Evolutionary conservation across 805 yeast species (phyloP).

Genomic region (Candida golubevii): DNA sequence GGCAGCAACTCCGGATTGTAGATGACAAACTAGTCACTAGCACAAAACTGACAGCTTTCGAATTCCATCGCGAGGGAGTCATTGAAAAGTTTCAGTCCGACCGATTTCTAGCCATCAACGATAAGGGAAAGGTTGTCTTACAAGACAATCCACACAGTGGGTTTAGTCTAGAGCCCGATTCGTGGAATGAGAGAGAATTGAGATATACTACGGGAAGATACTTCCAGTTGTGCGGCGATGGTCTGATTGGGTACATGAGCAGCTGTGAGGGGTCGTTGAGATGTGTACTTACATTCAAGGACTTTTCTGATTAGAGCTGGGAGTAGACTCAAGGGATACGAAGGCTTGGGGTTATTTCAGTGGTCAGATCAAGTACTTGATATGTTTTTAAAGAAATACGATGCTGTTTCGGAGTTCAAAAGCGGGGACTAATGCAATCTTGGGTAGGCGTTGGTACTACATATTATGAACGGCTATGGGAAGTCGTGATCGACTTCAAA

Average conservation of each 20-base stretch:
- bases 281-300: too few relatives aligned
- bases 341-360: too few relatives aligned
- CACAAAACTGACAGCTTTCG: background rate
- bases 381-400: too few relatives aligned
- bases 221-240: constrained; percentile 3
- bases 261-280: background rate
- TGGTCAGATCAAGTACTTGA: too few relatives aligned
- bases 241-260: constrained; percentile 1
- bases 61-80: background rate
- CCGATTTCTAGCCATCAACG: background rate
- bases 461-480: too few relatives aligned
- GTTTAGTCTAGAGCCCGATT: background rate
- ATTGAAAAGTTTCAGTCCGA: constrained; percentile 1
- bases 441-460: too few relatives aligned
- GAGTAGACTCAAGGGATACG: too few relatives aligned
- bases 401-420: too few relatives aligned
- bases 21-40: background rate
- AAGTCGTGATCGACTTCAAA: too few relatives aligned
- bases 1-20: background rate
- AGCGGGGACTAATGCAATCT: too few relatives aligned
- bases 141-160: background rate
- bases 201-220: background rate
- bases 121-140: background rate
- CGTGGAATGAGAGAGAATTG: background rate
- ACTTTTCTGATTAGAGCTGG: too few relatives aligned